phyloP scores from a whole-genome alignment of 164 flowering plant species.

The Macadamia integrifolia region DNA sequence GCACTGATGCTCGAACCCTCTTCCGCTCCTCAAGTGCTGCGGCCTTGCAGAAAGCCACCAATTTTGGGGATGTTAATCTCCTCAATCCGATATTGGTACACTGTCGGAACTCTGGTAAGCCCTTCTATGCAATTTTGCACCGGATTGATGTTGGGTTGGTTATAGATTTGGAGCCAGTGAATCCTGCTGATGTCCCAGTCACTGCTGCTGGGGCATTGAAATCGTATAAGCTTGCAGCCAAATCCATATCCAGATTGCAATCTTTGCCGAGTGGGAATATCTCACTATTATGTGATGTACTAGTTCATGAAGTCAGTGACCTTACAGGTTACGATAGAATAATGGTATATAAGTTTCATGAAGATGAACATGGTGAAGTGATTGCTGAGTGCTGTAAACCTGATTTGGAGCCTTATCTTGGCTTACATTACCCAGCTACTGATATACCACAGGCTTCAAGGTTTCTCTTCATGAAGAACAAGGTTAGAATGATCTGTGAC shows the following conservation, averaged over 20 bases:
- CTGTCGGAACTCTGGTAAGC: slow-evolving; percentile 17
- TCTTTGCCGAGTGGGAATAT: slow-evolving; percentile 26
- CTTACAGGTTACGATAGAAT: slow-evolving; percentile 35
- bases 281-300: slow-evolving; percentile 19
- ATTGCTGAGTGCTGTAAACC: background rate
- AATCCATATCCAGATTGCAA: slow-evolving; percentile 25
- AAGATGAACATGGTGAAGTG: slow-evolving; percentile 32
- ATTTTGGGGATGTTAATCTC: slow-evolving; percentile 20
- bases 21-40: slow-evolving; percentile 21
- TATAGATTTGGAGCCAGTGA: slow-evolving; percentile 30
- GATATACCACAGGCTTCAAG: slow-evolving; percentile 10
- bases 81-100: slow-evolving; percentile 28
- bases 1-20: slow-evolving; percentile 26
- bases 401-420: background rate
- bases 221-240: slow-evolving; percentile 27
- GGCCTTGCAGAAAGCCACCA: slow-evolving; percentile 22
- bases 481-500: slow-evolving; percentile 1
- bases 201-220: slow-evolving; percentile 27
- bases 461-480: background rate
- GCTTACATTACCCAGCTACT: slow-evolving; percentile 14
- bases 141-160: slow-evolving; percentile 25
- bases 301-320: slow-evolving; percentile 25
- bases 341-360: slow-evolving; percentile 34
- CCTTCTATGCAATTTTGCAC: slow-evolving; percentile 29
- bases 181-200: slow-evolving; percentile 21